Evolutionary conservation across 495 filamentous ascomycete species (phyloP).

Genomic region (Xylaria acuta): DNA sequence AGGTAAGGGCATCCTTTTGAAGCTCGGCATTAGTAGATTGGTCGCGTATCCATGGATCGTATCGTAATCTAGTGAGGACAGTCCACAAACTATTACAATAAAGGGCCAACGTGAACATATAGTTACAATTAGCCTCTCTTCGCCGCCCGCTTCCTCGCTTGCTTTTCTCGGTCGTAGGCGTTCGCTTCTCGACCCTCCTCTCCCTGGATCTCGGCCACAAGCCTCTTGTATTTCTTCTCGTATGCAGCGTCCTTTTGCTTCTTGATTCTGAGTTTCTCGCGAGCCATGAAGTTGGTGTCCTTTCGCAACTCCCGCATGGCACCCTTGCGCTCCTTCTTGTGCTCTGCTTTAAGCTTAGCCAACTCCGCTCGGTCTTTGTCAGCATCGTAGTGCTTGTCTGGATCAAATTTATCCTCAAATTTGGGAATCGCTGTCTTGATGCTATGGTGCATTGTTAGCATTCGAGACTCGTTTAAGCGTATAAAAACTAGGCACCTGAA

Average conservation of each 20-base stretch:
- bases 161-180: constrained; percentile 86
- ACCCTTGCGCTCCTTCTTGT: constrained; percentile 94
- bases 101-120: background rate
- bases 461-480: background rate
- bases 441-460: constrained; percentile 16
- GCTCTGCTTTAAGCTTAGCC: constrained; percentile 81
- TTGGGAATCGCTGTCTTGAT: constrained; percentile 91
- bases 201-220: constrained; percentile 93
- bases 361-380: constrained; percentile 84
- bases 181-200: constrained; percentile 88
- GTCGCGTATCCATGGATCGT: background rate
- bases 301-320: constrained; percentile 93
- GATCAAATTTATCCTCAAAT: constrained; percentile 95
- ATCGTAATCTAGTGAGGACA: background rate
- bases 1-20: background rate
- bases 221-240: constrained; percentile 90
- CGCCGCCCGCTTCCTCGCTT: constrained; percentile 65
- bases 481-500: background rate
- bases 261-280: constrained; percentile 88
- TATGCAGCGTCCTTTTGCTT: constrained; percentile 88
- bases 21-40: background rate
- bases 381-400: constrained; percentile 93
- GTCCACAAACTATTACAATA: background rate
- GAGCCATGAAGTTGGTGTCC: constrained; percentile 88
- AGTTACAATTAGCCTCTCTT: constrained; percentile 23